phyloP scores from a whole-genome alignment of 257 asterid species.

The Linderniella brevidens region DNA sequence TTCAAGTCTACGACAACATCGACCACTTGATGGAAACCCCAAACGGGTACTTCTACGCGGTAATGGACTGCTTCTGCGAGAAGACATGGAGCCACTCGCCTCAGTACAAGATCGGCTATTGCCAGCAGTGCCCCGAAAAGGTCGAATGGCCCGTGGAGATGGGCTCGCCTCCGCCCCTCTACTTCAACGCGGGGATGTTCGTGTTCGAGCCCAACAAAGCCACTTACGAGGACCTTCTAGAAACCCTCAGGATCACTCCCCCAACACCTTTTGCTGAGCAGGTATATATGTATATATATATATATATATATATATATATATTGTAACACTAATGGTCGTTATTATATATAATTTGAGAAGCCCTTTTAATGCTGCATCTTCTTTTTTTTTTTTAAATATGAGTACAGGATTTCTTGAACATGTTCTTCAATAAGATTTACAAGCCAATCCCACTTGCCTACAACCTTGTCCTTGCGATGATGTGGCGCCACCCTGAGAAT shows the following conservation, averaged over 20 bases:
- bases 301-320: too few relatives aligned
- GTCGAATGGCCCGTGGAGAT: slow-evolving; percentile 22
- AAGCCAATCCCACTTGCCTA: slow-evolving; percentile 1
- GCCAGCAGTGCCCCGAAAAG: slow-evolving; percentile 32
- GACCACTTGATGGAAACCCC: slow-evolving; percentile 22
- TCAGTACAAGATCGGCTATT: slow-evolving; percentile 21
- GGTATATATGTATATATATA: neutral
- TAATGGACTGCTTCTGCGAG: slow-evolving; percentile 34
- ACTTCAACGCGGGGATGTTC: slow-evolving; percentile 35
- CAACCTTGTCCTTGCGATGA: slow-evolving; percentile 5
- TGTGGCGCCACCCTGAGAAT: slow-evolving; percentile 7
- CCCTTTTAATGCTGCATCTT: neutral
- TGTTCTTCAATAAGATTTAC: neutral
- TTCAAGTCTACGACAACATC: slow-evolving; percentile 26
- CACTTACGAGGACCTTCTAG: slow-evolving; percentile 18
- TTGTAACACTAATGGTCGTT: too few relatives aligned
- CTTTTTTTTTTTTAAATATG: neutral
- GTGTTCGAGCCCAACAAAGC: slow-evolving; percentile 22
- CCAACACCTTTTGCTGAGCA: slow-evolving; percentile 26
- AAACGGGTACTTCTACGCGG: slow-evolving; percentile 29
- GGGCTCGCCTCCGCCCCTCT: slow-evolving; percentile 24
- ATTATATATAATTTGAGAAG: too few relatives aligned
- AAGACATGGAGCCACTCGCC: slow-evolving; percentile 27
- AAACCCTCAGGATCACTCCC: slow-evolving; percentile 14
- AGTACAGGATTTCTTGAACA: neutral